Evolutionary conservation across 257 asterid species (phyloP).

Genomic region (Lithospermum erythrorhizon): DNA sequence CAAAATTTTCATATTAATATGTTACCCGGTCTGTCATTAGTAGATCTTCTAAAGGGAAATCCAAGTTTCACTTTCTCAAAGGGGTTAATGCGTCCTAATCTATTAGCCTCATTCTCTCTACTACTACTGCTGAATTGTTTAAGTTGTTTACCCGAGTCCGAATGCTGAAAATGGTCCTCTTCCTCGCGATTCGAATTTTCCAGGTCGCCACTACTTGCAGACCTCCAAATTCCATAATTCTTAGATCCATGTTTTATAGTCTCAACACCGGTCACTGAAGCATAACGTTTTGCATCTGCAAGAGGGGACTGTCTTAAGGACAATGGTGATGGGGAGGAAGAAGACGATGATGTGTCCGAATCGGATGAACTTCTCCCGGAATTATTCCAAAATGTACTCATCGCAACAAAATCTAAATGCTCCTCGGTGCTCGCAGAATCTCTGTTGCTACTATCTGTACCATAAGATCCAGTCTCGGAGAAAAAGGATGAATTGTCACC

Average conservation of each 20-base stretch:
- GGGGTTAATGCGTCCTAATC: constrained; percentile 28
- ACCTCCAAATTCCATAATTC: constrained; percentile 13
- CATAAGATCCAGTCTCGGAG: constrained; percentile 53
- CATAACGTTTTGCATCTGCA: constrained; percentile 29
- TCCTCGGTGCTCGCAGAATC: constrained; percentile 48
- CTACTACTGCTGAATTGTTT: constrained; percentile 28
- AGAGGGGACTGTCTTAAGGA: constrained; percentile 30
- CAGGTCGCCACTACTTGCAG: constrained; percentile 14
- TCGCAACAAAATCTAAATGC: constrained; percentile 35
- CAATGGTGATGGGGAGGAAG: constrained; percentile 51
- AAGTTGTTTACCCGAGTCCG: constrained; percentile 25
- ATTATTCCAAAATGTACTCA: constrained; percentile 19
- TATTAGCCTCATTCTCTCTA: constrained; percentile 30
- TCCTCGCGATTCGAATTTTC: constrained; percentile 13
- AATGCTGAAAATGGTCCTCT: constrained; percentile 14
- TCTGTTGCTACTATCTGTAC: constrained; percentile 56
- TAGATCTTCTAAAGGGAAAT: constrained; percentile 33
- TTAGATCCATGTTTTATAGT: constrained; percentile 10
- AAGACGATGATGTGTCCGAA: constrained; percentile 53
- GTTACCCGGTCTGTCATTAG: constrained; percentile 17
- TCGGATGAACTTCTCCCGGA: constrained; percentile 39
- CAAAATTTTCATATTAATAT: constrained; percentile 8
- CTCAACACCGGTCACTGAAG: constrained; percentile 17
- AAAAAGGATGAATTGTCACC: constrained; percentile 52
- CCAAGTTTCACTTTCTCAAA: constrained; percentile 23